Evolutionary conservation across 2,329 filamentous ascomycete genomes (phyloP).

Genomic region (Cladosporium halotolerans): DNA sequence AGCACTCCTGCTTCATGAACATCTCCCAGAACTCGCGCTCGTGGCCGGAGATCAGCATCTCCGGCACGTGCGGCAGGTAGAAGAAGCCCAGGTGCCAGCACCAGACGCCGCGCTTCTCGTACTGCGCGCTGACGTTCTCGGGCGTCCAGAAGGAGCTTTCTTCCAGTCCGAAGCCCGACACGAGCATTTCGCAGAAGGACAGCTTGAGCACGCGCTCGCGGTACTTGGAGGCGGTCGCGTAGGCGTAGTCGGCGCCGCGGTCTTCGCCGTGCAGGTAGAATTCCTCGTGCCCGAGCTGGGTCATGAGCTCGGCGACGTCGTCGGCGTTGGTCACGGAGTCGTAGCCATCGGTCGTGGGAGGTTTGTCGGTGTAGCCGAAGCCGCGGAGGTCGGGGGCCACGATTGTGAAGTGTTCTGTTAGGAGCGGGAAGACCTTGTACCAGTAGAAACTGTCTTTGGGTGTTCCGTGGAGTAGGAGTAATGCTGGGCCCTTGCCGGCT

Average conservation of each 20-base stretch:
- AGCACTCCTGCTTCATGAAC: conserved; percentile 37
- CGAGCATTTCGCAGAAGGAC: conserved; percentile 31
- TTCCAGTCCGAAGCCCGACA: conserved; percentile 28
- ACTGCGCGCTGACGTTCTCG: conserved; percentile 29
- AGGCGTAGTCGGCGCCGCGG: conserved; percentile 32
- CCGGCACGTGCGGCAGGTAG: conserved; percentile 33
- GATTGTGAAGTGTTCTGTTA: conserved; percentile 32
- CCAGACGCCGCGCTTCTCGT: conserved; percentile 30
- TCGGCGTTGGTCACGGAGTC: conserved; percentile 32
- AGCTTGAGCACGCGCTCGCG: conserved; percentile 28
- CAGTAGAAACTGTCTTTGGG: conserved; percentile 33
- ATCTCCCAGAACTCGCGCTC: conserved; percentile 36
- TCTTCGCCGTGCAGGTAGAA: conserved; percentile 33
- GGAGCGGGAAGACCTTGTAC: conserved; percentile 31
- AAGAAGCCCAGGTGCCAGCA: conserved; percentile 33
- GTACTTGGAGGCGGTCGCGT: conserved; percentile 29
- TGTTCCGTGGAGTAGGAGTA: conserved; percentile 29
- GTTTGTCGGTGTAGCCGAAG: conserved; percentile 37
- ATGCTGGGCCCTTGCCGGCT: conserved; percentile 25
- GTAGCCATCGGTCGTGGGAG: conserved; percentile 34
- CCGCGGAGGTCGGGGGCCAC: conserved; percentile 34
- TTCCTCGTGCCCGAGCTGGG: conserved; percentile 27
- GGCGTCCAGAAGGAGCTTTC: conserved; percentile 28
- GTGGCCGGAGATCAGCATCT: conserved; percentile 35
- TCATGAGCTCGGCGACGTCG: conserved; percentile 33